Conservation (phyloP, 1,139 yeast species). For the Hyphopichia khmerensis region DNA sequence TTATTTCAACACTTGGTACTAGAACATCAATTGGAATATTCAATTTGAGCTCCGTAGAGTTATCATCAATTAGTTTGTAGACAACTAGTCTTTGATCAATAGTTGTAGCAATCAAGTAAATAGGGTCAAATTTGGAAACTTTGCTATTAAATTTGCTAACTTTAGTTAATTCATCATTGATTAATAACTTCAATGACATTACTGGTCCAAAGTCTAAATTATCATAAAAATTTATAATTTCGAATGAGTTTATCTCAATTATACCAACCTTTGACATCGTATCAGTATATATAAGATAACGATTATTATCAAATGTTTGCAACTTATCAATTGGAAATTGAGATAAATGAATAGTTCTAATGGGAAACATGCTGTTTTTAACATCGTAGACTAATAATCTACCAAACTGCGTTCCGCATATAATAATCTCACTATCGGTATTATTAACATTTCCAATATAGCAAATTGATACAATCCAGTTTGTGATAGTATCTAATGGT, state of each 20-base stretch:
- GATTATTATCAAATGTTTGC: constrained; percentile 16
- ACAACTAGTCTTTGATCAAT: constrained; percentile 22
- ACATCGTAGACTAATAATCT: constrained; percentile 22
- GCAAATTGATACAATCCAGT: constrained; percentile 24
- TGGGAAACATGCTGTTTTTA: constrained; percentile 14
- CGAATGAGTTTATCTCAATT: constrained; percentile 18
- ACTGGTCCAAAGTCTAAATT: constrained; percentile 30
- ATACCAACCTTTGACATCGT: constrained; percentile 34
- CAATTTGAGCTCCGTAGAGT: constrained; percentile 10
- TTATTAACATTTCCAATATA: constrained; percentile 7
- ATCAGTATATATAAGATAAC: constrained; percentile 27
- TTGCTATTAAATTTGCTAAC: constrained; percentile 4
- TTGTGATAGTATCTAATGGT: constrained; percentile 18
- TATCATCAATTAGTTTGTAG: constrained; percentile 25
- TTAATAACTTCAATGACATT: constrained; percentile 14
- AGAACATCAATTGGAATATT: constrained; percentile 10
- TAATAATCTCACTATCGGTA: constrained; percentile 11
- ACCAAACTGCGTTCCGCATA: constrained; percentile 39
- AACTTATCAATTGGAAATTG: constrained; percentile 27
- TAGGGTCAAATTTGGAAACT: constrained; percentile 19
- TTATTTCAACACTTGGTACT: constrained; percentile 7
- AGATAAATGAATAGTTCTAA: constrained; percentile 20
- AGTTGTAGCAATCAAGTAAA: constrained; percentile 23
- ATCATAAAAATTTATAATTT: constrained; percentile 19
- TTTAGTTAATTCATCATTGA: constrained; percentile 1